Percentiles rank a stretch among this genome's conserved stretches.
These are phyloP conservation scores for Aspergillus incahuasiensis DNA, from an alignment of 495 filamentous ascomycete genomes.

Conservation along the genomic window DNA sequence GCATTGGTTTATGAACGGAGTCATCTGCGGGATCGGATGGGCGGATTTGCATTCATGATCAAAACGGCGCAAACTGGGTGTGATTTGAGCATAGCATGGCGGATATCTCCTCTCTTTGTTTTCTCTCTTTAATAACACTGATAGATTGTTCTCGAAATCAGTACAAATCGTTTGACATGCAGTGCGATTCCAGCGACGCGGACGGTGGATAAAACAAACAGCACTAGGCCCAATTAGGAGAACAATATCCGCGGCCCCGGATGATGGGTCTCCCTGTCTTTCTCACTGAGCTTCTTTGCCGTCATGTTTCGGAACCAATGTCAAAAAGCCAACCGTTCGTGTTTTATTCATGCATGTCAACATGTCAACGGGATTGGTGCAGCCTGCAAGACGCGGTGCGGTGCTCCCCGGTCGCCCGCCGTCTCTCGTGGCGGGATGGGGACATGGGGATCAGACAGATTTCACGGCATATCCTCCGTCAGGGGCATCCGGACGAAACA, in stretches of 20 bases:
- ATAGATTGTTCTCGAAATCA: neutral
- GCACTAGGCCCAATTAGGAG: neutral
- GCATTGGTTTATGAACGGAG: neutral
- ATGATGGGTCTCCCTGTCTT: neutral
- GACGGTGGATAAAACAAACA: neutral
- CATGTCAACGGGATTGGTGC: neutral
- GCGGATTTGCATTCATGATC: neutral
- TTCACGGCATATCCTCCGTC: constrained; percentile 1
- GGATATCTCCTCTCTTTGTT: constrained; percentile 4
- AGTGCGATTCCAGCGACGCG: neutral
- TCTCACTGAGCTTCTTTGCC: neutral
- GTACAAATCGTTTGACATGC: neutral
- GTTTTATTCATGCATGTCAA: neutral
- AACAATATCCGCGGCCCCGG: neutral
- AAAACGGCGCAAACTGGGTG: neutral
- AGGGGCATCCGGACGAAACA: neutral
- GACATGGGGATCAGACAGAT: neutral
- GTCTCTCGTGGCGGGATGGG: neutral
- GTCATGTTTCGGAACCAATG: neutral
- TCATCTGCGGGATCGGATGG: constrained; percentile 1
- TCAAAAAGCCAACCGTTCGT: neutral
- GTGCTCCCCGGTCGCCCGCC: neutral
- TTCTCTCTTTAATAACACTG: neutral
- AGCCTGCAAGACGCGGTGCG: neutral
- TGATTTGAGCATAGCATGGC: neutral